Evolutionary conservation across 2,329 filamentous ascomycete genomes (phyloP).

Genomic region (Ceratocystis harringtonii): DNA sequence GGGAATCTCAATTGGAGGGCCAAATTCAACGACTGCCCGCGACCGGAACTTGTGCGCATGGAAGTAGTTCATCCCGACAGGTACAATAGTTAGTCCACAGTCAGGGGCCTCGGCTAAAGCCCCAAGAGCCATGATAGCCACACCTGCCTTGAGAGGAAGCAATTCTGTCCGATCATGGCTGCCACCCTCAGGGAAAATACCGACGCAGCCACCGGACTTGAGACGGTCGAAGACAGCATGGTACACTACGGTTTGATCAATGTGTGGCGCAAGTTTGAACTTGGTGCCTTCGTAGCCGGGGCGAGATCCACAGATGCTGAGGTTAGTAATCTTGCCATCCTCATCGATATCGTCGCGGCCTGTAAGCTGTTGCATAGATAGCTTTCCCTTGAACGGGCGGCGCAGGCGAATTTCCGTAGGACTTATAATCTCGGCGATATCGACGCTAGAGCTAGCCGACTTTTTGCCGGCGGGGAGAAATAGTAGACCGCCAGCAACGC

Average conservation of each 20-base stretch:
- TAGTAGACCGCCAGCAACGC: slow-evolving; percentile 65
- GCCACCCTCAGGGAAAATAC: slow-evolving; percentile 93
- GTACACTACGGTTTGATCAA: slow-evolving; percentile 88
- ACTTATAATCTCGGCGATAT: slow-evolving; percentile 67
- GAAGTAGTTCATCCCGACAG: slow-evolving; percentile 99
- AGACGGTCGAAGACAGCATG: slow-evolving; percentile 80
- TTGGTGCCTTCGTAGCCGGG: slow-evolving; percentile 60
- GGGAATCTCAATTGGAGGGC: slow-evolving; percentile 73
- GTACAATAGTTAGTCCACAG: slow-evolving; percentile 85
- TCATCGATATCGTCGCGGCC: slow-evolving; percentile 58
- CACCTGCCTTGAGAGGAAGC: slow-evolving; percentile 83
- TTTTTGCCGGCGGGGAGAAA: slow-evolving; percentile 77
- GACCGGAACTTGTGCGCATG: slow-evolving; percentile 97
- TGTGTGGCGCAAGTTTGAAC: slow-evolving; percentile 81
- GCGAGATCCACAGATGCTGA: slow-evolving; percentile 36
- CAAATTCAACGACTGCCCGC: slow-evolving; percentile 89
- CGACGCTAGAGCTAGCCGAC: slow-evolving; percentile 58
- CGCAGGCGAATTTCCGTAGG: slow-evolving; percentile 73
- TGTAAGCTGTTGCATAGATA: slow-evolving; percentile 67
- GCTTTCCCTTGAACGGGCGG: slow-evolving; percentile 66
- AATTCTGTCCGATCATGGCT: slow-evolving; percentile 90
- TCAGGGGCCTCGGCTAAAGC: slow-evolving; percentile 72
- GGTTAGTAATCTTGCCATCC: slow-evolving; percentile 47
- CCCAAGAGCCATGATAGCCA: slow-evolving; percentile 94
- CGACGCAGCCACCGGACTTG: slow-evolving; percentile 71